phyloP scores from a whole-genome alignment of 1,139 yeast genomes.

The Maudiozyma humilis region DNA sequence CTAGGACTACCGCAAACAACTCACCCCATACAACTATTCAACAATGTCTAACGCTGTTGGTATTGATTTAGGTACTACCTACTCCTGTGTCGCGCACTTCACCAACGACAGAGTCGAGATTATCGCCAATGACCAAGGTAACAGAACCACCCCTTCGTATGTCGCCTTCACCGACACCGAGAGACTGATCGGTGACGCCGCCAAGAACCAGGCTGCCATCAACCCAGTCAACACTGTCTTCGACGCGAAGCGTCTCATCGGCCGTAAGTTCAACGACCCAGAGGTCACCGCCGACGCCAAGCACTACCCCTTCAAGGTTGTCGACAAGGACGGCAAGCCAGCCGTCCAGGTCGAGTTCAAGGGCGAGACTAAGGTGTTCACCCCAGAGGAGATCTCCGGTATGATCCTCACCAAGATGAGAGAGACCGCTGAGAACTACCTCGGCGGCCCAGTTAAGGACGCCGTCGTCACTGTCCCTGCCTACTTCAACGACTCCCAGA shows the following conservation, averaged over 20 bases:
- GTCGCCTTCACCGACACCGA: slow-evolving; percentile 63
- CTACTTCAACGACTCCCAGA: slow-evolving; percentile 95
- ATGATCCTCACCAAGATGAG: slow-evolving; percentile 59
- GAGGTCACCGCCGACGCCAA: slow-evolving; percentile 51
- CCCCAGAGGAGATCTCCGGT: slow-evolving; percentile 63
- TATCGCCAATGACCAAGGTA: slow-evolving; percentile 65
- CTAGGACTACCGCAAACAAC: too few relatives aligned
- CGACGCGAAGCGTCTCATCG: slow-evolving; percentile 63
- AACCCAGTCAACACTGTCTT: slow-evolving; percentile 59
- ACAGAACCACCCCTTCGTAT: slow-evolving; percentile 63
- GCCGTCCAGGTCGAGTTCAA: slow-evolving; percentile 53
- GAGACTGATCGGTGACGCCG: slow-evolving; percentile 64
- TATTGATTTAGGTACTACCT: slow-evolving; percentile 79
- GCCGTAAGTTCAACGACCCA: slow-evolving; percentile 52
- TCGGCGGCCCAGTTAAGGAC: slow-evolving; percentile 57
- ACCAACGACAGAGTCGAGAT: slow-evolving; percentile 66
- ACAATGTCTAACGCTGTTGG: slow-evolving; percentile 62
- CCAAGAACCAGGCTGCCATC: slow-evolving; percentile 66
- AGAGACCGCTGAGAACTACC: slow-evolving; percentile 57
- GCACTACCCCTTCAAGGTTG: slow-evolving; percentile 57
- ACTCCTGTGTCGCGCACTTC: slow-evolving; percentile 75
- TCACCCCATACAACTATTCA: slow-evolving; percentile 5
- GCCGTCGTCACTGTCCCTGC: slow-evolving; percentile 89
- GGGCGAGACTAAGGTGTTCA: slow-evolving; percentile 56
- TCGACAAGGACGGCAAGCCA: slow-evolving; percentile 53